These are phyloP conservation scores for Pisolithus thermaeus DNA, from an alignment of 1,284 basidiomycete species.

Conservation along the genomic window DNA sequence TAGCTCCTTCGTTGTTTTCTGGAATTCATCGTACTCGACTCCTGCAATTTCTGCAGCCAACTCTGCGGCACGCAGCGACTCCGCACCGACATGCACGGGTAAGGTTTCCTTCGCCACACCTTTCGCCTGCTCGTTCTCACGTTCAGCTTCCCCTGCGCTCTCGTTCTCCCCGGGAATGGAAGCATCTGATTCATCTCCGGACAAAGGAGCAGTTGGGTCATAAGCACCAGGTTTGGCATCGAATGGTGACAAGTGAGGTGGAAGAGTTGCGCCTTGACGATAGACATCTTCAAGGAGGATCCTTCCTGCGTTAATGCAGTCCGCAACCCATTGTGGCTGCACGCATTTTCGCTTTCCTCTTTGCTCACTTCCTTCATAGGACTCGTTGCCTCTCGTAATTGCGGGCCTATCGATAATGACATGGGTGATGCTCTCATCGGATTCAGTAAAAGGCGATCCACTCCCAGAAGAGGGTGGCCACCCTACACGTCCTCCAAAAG, in stretches of 20 bases:
- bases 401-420: slow-evolving; percentile 91
- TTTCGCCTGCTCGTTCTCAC: slow-evolving; percentile 33
- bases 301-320: slow-evolving; percentile 87
- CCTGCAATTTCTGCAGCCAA: slow-evolving; percentile 91
- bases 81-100: slow-evolving; percentile 57
- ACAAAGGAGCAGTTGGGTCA: slow-evolving; percentile 50
- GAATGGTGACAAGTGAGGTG: slow-evolving; percentile 96
- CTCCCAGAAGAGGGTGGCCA: slow-evolving; percentile 83
- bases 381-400: slow-evolving; percentile 44
- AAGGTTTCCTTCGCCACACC: slow-evolving; percentile 36
- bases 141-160: slow-evolving; percentile 33
- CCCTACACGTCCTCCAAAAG: slow-evolving; percentile 86
- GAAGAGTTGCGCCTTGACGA: slow-evolving; percentile 80
- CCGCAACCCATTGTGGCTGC: slow-evolving; percentile 98
- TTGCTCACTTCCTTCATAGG: slow-evolving; percentile 56
- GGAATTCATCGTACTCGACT: slow-evolving; percentile 79
- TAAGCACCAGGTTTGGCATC: slow-evolving; percentile 79
- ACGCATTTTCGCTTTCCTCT: slow-evolving; percentile 78
- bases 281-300: slow-evolving; percentile 86
- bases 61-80: slow-evolving; percentile 83
- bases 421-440: slow-evolving; percentile 86
- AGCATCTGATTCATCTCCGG: slow-evolving; percentile 32
- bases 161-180: slow-evolving; percentile 10
- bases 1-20: slow-evolving; percentile 70
- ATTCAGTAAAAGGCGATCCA: slow-evolving; percentile 74